phyloP scores from a whole-genome alignment of 371 early-diverging fungal species.

The Parasitella parasitica region DNA sequence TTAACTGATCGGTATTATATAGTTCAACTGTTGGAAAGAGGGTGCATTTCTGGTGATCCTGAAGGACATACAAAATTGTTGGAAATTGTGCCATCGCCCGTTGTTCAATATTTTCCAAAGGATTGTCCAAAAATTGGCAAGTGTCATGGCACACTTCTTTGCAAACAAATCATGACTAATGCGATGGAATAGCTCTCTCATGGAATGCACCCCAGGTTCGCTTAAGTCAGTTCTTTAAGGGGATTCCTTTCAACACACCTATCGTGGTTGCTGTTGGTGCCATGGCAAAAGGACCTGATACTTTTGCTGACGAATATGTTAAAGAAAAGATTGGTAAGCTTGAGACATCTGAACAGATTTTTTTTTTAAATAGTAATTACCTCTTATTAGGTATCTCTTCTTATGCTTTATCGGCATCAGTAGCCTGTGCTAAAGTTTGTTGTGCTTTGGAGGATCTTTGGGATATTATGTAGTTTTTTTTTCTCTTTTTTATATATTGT shows the following conservation, averaged over 20 bases:
- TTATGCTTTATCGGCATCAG: conserved; percentile 93
- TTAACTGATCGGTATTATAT: not conserved
- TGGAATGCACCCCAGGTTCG: conserved; percentile 86
- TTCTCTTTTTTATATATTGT: conserved; percentile 8
- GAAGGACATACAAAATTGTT: conserved; percentile 84
- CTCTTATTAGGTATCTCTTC: conserved; percentile 73
- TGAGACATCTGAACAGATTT: not conserved
- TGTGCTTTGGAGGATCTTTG: conserved; percentile 86
- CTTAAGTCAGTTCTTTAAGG: conserved; percentile 71
- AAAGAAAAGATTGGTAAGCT: conserved; percentile 82
- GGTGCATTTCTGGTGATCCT: conserved; percentile 72
- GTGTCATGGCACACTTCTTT: not conserved
- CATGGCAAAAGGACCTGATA: conserved; percentile 93
- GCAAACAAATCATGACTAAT: not conserved
- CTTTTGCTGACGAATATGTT: conserved; percentile 87
- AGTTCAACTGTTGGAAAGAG: conserved; percentile 97
- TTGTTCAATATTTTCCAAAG: conserved; percentile 87
- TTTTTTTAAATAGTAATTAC: not conserved
- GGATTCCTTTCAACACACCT: conserved; percentile 68
- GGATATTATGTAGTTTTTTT: conserved; percentile 63
- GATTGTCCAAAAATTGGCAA: conserved; percentile 79
- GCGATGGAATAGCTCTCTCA: conserved; percentile 68
- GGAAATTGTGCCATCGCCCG: conserved; percentile 93
- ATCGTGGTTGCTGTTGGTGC: conserved; percentile 94
- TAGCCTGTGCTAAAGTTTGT: conserved; percentile 90